Conservation (phyloP, 2,329 filamentous ascomycete species). For the Ascochyta clinopodiicola region DNA sequence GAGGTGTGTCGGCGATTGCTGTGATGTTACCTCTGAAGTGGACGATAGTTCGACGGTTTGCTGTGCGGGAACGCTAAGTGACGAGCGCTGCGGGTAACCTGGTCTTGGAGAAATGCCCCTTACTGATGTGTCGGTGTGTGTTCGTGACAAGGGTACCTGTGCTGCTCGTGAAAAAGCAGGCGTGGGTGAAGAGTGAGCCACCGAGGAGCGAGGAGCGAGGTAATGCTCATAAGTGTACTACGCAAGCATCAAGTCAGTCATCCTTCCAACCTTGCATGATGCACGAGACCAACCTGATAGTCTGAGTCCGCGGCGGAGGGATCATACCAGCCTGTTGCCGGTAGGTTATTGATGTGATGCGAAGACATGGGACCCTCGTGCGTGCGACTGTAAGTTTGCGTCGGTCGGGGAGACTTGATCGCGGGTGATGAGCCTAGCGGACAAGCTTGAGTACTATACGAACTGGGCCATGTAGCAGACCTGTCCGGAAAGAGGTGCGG, state of each 20-base stretch:
- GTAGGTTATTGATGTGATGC: conserved; percentile 32
- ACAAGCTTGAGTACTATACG: conserved; percentile 36
- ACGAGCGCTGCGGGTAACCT: conserved; percentile 35
- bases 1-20: conserved; percentile 18
- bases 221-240: conserved; percentile 43
- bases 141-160: conserved; percentile 27
- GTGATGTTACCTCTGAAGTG: conserved; percentile 15
- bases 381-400: conserved; percentile 38
- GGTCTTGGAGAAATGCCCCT: conserved; percentile 42
- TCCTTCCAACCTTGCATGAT: not conserved
- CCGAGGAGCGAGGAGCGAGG: conserved; percentile 40
- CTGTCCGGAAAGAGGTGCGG: conserved; percentile 41
- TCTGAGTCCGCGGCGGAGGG: conserved; percentile 40
- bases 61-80: not conserved
- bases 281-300: conserved; percentile 9
- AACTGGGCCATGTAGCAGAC: conserved; percentile 36
- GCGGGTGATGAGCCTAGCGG: conserved; percentile 36
- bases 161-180: conserved; percentile 32
- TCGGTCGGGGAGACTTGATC: conserved; percentile 43
- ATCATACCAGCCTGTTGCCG: conserved; percentile 41
- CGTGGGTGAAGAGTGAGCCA: conserved; percentile 29
- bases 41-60: conserved; percentile 1
- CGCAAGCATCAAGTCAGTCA: not conserved
- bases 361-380: conserved; percentile 36
- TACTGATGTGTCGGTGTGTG: conserved; percentile 29